These are phyloP conservation scores for Trichoderma lentiforme DNA, from an alignment of 2,329 filamentous ascomycete genomes.

Conservation along the genomic window DNA sequence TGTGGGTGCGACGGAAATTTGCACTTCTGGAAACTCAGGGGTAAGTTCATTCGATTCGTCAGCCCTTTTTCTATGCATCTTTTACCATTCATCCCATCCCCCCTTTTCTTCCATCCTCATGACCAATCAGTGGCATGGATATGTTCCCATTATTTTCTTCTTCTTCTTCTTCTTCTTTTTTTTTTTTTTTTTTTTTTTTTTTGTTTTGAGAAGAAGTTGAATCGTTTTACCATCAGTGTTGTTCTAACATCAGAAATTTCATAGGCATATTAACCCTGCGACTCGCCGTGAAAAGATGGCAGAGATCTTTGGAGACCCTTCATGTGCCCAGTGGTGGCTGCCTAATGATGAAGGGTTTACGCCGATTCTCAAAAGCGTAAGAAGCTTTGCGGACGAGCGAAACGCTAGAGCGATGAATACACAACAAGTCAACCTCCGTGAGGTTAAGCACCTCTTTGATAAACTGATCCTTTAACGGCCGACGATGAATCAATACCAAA, in stretches of 20 bases:
- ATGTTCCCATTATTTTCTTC: background rate
- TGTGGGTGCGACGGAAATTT: constrained; percentile 79
- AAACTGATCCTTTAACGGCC: constrained; percentile 43
- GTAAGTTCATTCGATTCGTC: constrained; percentile 47
- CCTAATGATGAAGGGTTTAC: constrained; percentile 75
- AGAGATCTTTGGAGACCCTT: constrained; percentile 67
- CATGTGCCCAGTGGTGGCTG: constrained; percentile 83
- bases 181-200: background rate
- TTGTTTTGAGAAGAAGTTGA: background rate
- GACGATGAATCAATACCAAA: background rate
- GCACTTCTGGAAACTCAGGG: constrained; percentile 74
- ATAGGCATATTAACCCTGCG: constrained; percentile 78
- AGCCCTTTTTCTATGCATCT: background rate
- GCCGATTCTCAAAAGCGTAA: constrained; percentile 70
- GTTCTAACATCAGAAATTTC: background rate
- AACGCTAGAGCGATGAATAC: constrained; percentile 57
- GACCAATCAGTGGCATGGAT: background rate
- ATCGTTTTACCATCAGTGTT: background rate
- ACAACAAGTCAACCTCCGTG: constrained; percentile 63
- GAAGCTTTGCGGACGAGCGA: constrained; percentile 77
- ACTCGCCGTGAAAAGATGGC: constrained; percentile 73
- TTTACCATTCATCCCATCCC: background rate
- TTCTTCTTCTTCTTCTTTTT: no score
- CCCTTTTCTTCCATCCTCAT: background rate
- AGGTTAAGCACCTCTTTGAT: constrained; percentile 72